Percentiles rank a stretch among this genome's conserved stretches.
These are phyloP conservation scores for Mycena venus DNA, from an alignment of 768 basidiomycete genomes.

Conservation along the genomic window DNA sequence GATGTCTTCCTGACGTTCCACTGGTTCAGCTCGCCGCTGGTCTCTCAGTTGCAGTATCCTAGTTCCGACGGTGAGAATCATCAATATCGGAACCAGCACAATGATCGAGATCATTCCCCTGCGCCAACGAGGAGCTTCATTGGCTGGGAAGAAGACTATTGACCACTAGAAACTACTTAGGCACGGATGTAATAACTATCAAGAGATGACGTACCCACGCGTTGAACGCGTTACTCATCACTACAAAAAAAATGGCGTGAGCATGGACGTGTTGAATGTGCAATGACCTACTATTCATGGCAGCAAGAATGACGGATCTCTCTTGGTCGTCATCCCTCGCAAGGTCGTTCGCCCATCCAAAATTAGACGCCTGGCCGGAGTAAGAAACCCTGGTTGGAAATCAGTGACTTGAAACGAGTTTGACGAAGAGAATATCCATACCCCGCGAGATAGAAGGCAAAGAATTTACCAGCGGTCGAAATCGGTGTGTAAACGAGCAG, in stretches of 20 bases:
- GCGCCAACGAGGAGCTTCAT: conserved; percentile 75
- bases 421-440: conserved; percentile 15
- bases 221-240: conserved; percentile 36
- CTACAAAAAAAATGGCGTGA: conserved; percentile 6
- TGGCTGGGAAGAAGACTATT: conserved; percentile 79
- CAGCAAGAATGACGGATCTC: conserved; percentile 76
- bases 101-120: conserved; percentile 82
- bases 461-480: conserved; percentile 74
- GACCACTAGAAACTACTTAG: conserved; percentile 59
- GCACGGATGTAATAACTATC: not conserved
- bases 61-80: conserved; percentile 40
- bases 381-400: conserved; percentile 77
- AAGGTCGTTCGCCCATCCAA: conserved; percentile 87
- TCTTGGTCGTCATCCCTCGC: conserved; percentile 80
- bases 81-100: conserved; percentile 67
- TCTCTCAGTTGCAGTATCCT: conserved; percentile 23
- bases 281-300: conserved; percentile 71
- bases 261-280: not conserved
- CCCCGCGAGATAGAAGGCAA: conserved; percentile 73
- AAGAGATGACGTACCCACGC: conserved; percentile 23
- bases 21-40: not conserved
- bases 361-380: conserved; percentile 82
- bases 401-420: conserved; percentile 36
- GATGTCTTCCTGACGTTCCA: not conserved
- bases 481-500: conserved; percentile 31